Evolutionary conservation across 164 flowering plant species (phyloP), one percentile per base, ranked within the genome.

Genomic region (Berberis vulgaris): DNA sequence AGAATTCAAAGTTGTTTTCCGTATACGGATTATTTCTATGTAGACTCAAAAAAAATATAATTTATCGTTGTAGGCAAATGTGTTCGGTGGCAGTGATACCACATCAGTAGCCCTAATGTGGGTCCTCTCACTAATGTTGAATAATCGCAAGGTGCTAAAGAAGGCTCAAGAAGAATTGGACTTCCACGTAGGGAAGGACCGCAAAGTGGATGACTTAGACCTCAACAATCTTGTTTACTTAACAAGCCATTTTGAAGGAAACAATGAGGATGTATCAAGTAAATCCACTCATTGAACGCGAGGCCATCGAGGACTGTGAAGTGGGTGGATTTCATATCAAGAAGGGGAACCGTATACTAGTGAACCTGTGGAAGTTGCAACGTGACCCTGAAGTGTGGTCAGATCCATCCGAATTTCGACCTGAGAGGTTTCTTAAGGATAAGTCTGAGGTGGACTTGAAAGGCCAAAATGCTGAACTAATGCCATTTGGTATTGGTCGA

Each of bases 121-220:
- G 75, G 59, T 71, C n/a, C 56, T 81, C 5, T 53, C 74, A 6
- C 26, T 73, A 4, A 58, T 81, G 4, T 59, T 75, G 0, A 77
- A 81, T 62, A 62, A 81, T 7, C 70, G 45, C 1, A 10, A 52
- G 2, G 58, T 41, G 1, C 41, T 72, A 39, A 69, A 66, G 5
- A 71, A 69, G 57, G 78, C 50, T 1, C 72, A 72, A 66, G 67
- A 71, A 42, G 82, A 76, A 42, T 26, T 79, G 2, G 79, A 74
- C 41, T 0, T 6, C 7, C 70, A 76, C 8, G 77, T 80, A 57
- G 41, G 52, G 50, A 43, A 0, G 45, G 26, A 57, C 39, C 41
- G 61, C 13, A 47, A 6, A 3, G 39, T 40, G 26, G 6, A 49
- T 2, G 38, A 56, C 40, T 41, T 54, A 39, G 41, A 50, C n/a